A percentile compares a stretch with the other conserved stretches of the same genome.
phyloP scores from a whole-genome alignment of 768 basidiomycete species.

The Naganishia vaughanmartiniae region DNA sequence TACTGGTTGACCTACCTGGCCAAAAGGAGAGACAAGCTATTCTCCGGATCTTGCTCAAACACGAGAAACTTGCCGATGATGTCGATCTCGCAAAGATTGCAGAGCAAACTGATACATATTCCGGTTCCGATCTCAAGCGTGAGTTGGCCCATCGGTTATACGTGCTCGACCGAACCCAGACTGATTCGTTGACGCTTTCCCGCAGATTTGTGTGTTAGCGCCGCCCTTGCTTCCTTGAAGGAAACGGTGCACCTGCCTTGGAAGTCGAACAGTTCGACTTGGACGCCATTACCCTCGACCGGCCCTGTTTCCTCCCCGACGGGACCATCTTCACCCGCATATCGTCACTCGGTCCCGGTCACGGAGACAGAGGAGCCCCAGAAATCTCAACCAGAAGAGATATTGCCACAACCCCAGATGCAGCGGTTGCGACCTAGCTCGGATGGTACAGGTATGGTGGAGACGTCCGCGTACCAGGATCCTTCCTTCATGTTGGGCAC shows the following conservation, averaged over 20 bases:
- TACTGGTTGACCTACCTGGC: constrained; percentile 85
- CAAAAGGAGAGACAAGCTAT: constrained; percentile 84
- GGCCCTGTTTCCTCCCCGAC: neutral
- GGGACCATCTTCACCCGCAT: constrained; percentile 21
- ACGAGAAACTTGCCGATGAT: constrained; percentile 61
- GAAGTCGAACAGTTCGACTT: constrained; percentile 44
- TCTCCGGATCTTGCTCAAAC: constrained; percentile 77
- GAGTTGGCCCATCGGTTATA: constrained; percentile 49
- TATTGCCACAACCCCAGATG: constrained; percentile 19
- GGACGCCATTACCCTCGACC: neutral
- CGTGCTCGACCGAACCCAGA: neutral
- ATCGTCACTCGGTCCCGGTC: neutral
- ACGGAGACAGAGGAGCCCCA: neutral
- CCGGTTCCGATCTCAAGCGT: constrained; percentile 94
- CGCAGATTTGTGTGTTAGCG: constrained; percentile 84
- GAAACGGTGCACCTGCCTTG: constrained; percentile 79
- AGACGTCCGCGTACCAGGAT: neutral
- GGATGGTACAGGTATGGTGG: neutral
- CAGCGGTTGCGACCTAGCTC: neutral
- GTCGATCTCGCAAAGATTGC: constrained; percentile 41
- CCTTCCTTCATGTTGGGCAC: neutral
- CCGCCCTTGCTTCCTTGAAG: constrained; percentile 87
- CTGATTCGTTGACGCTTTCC: neutral
- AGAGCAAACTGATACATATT: constrained; percentile 61
- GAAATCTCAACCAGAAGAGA: constrained; percentile 1